Conservation (phyloP, 768 basidiomycete genomes). For the Tricholomella constricta region DNA sequence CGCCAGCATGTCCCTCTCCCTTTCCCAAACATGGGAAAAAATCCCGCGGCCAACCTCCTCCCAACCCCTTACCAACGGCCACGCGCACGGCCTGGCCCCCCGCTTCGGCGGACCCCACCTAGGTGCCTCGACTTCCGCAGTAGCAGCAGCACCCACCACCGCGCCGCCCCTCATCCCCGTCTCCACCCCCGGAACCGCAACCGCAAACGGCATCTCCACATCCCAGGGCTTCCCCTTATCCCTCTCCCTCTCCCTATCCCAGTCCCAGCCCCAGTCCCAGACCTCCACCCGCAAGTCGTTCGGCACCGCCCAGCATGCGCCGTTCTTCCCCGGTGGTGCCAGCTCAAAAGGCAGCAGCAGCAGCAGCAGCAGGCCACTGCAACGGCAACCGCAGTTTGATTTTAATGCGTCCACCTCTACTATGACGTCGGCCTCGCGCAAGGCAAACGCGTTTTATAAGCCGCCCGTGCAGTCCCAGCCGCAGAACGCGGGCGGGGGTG, state of each 20-base stretch:
- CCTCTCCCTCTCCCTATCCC: constrained; percentile 9
- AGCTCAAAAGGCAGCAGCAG: not conserved
- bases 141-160: no score
- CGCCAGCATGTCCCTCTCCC: constrained; percentile 32
- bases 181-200: constrained; percentile 9
- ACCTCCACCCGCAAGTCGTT: constrained; percentile 2
- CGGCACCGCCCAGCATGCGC: not conserved
- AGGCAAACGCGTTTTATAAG: constrained; percentile 68
- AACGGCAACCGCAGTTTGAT: no score
- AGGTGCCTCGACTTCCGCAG: constrained; percentile 14
- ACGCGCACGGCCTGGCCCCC: constrained; percentile 29
- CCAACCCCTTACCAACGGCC: constrained; percentile 10
- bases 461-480: constrained; percentile 38
- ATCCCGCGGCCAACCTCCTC: constrained; percentile 27
- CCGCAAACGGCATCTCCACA: constrained; percentile 16
- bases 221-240: constrained; percentile 31
- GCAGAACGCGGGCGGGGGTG: constrained; percentile 28
- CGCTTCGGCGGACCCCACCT: constrained; percentile 35
- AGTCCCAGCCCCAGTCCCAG: not conserved
- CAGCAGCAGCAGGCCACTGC: no score
- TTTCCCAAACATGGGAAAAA: constrained; percentile 65
- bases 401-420: constrained; percentile 3
- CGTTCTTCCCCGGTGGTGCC: not conserved
- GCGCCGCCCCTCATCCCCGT: constrained; percentile 18
- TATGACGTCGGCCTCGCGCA: constrained; percentile 53